Base-by-base conservation (phyloP, 352 stramenopile genomes). In the Phytophthora fragariaefolia region DNA sequence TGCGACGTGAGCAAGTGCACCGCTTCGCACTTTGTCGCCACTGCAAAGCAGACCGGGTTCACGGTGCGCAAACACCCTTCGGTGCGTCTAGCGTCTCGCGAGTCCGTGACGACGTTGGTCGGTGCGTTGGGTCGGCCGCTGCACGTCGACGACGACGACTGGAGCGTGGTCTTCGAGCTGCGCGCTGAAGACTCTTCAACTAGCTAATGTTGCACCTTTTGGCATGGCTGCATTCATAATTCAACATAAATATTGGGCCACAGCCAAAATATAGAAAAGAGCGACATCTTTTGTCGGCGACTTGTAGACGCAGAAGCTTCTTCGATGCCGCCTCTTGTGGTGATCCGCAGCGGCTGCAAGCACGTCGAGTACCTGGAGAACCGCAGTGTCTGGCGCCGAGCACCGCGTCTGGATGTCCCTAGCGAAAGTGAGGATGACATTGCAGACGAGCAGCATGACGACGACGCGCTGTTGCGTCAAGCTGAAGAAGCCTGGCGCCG, bases 271-370 rank as follows among this genome's bases (percentile, higher is more conserved):
- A 36, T 46, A 49, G 32, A 74, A 65, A 24, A 64, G 22, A 62
- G 61, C 23, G 51, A 32, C 38, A 32, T 49, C 30, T 24, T n/a
- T n/a, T n/a, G n/a, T n/a, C n/a, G n/a, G n/a, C n/a, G n/a, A n/a
- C n/a, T n/a, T n/a, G n/a, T n/a, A n/a, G n/a, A n/a, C n/a, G n/a
- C n/a, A 51, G 52, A n/a, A 23, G 28, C 18, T 27, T 26, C n/a
- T n/a, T n/a, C n/a, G 6, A 94, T 92, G 86, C 83, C 86, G 46
- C 72, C 86, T 69, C 70, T 94, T 5, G 79, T 91, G 10, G 77
- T 94, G 48, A 89, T 94, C 61, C 86, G 86, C 49, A 77, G 73
- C 50, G 74, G 82, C 40, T 74, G 61, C 50, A 86, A 90, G 65
- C 66, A 83, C 49, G 63, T 94, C 46, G 83, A 94, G 65, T 92